Evolutionary conservation across 225 moss, liverwort and hornwort species (phyloP), one percentile per base, ranked within the genome.

Genomic region (Pseudoscleropodium purum): DNA sequence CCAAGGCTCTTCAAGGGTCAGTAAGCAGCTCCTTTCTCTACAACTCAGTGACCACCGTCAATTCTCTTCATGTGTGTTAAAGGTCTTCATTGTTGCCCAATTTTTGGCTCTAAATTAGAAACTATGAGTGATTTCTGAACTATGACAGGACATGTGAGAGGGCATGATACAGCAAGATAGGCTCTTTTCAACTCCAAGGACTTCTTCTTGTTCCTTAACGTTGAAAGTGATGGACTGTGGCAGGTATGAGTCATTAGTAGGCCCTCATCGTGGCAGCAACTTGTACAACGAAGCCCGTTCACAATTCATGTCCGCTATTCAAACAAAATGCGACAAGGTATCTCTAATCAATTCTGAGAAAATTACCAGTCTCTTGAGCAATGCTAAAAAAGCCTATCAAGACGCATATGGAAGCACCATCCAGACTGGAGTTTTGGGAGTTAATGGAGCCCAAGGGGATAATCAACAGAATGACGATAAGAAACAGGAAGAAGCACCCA

Each of bases 251-350:
- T 90, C 94, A 49, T 92, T 98, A 74, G 97, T 98, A 13, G 98
- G 98, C 34, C 97, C 98, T 74, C 98, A 97, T 78, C 94, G 94
- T 74, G 95, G 95, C 87, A 95, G 96, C 93, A 91, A 89, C 69
- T 92, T 98, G 56, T 98, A 97, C 69, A 93, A 94, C 67, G 98
- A 98, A 94, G 97, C 97, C 49, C 94, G 98, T 86, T 51, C 84
- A 43, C 95, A 97, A 73, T 96, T 98, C 84, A 89, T 96, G 85
- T 94, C 92, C 47, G 96, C 96, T 84, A 94, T 98, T 68, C 96
- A 98, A 87, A 94, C 86, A 47, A 97, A 92, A 84, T 98, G 98
- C 69, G 98, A 98, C 88, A 97, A 93, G 87, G 91, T 96, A 3
- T 93, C 90, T 51, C 88, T 95, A 75, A 90, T 95, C 61, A 98